These are phyloP conservation scores for Podaxis rugospora DNA, from an alignment of 768 basidiomycete species.

Conservation along the genomic window DNA sequence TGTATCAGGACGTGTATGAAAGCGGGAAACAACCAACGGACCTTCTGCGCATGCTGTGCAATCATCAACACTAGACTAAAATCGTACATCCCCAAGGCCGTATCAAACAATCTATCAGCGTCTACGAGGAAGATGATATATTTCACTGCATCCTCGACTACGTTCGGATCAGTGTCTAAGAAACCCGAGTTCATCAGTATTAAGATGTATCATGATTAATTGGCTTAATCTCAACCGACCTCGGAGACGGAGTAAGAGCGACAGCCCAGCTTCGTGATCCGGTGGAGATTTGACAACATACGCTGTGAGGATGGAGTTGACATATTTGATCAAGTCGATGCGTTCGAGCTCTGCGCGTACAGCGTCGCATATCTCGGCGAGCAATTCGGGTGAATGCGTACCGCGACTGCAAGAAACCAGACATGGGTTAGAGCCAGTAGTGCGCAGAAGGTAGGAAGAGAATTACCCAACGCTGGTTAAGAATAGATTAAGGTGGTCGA, in stretches of 20 bases:
- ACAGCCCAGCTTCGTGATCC: slow-evolving; percentile 83
- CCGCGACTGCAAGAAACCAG: slow-evolving; percentile 45
- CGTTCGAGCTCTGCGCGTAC: slow-evolving; percentile 69
- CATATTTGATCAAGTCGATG: slow-evolving; percentile 70
- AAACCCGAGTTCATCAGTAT: slow-evolving; percentile 17
- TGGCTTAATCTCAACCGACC: slow-evolving; percentile 38
- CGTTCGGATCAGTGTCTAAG: slow-evolving; percentile 52
- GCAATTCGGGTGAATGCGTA: slow-evolving; percentile 48
- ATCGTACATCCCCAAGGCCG: slow-evolving; percentile 98
- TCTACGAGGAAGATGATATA: slow-evolving; percentile 98
- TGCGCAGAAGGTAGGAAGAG: neutral
- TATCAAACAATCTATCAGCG: slow-evolving; percentile 86
- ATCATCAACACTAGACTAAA: slow-evolving; percentile 94
- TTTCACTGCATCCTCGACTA: slow-evolving; percentile 96
- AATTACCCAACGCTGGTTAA: slow-evolving; percentile 77
- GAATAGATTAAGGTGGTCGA: slow-evolving; percentile 92
- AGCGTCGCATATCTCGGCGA: slow-evolving; percentile 71
- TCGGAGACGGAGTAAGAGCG: slow-evolving; percentile 70
- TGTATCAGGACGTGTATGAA: neutral
- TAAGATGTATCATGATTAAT: neutral
- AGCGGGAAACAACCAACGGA: slow-evolving; percentile 23
- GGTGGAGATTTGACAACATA: slow-evolving; percentile 90
- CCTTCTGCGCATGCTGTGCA: slow-evolving; percentile 96
- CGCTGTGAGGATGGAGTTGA: slow-evolving; percentile 89
- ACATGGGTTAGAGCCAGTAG: neutral